Evolutionary conservation across 2,329 filamentous ascomycete species (phyloP).

Genomic region (Periconia digitata): DNA sequence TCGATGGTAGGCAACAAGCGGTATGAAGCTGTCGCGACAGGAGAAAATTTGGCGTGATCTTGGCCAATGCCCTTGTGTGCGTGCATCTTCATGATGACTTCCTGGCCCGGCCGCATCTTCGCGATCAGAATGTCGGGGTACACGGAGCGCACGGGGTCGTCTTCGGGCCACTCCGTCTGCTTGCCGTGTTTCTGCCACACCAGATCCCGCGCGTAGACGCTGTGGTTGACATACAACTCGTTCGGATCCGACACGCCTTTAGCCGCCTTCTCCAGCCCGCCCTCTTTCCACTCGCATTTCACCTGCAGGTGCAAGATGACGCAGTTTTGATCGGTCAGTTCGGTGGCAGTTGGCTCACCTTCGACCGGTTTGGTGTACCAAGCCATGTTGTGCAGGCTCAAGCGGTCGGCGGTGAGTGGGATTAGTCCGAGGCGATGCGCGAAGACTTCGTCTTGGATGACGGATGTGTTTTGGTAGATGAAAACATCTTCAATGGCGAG

Average conservation of each 20-base stretch:
- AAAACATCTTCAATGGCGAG: conserved; percentile 93
- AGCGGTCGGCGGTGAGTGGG: conserved; percentile 77
- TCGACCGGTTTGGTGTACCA: conserved; percentile 74
- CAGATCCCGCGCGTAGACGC: conserved; percentile 60
- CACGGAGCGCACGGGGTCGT: conserved; percentile 67
- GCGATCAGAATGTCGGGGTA: conserved; percentile 94
- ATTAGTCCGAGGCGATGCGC: conserved; percentile 87
- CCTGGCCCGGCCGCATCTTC: conserved; percentile 89
- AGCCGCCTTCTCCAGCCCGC: conserved; percentile 58
- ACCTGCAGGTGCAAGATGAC: conserved; percentile 75
- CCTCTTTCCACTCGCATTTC: conserved; percentile 76
- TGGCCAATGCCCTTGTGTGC: conserved; percentile 92
- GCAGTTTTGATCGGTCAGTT: conserved; percentile 79
- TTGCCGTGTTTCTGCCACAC: conserved; percentile 74
- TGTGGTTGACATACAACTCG: conserved; percentile 83
- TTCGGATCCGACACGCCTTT: conserved; percentile 76
- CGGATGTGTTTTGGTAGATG: conserved; percentile 93
- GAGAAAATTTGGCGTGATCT: conserved; percentile 96
- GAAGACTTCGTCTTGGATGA: conserved; percentile 97
- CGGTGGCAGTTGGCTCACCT: conserved; percentile 38
- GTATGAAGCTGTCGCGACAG: conserved; percentile 92
- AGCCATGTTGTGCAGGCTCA: conserved; percentile 78
- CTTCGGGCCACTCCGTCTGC: conserved; percentile 36
- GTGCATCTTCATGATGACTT: conserved; percentile 84
- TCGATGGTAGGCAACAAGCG: conserved; percentile 84